Conservation (phyloP, 371 early-diverging fungal species). For the Basidiobolus meristosporus region DNA sequence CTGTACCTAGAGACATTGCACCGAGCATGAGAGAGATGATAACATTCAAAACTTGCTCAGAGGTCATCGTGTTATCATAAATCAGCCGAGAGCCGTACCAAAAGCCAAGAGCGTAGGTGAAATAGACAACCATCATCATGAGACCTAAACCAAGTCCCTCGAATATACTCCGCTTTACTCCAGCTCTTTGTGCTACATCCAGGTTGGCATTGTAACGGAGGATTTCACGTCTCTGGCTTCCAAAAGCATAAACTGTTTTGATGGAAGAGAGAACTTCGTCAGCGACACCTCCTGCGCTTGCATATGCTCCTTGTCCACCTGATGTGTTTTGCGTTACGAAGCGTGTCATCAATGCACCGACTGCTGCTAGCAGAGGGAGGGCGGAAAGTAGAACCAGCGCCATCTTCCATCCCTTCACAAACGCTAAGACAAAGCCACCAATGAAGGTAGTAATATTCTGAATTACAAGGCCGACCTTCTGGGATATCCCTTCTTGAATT, state of each 20-base stretch:
- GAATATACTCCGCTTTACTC: conserved; percentile 21
- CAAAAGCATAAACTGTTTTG: conserved; percentile 75
- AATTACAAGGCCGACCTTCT: conserved; percentile 59
- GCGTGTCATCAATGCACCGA: conserved; percentile 44
- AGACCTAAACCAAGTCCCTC: conserved; percentile 33
- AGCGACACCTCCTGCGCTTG: conserved; percentile 42
- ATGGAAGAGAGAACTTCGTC: conserved; percentile 73
- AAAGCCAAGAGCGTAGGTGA: conserved; percentile 41
- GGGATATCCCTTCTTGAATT: conserved; percentile 72
- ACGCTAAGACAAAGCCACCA: conserved; percentile 76
- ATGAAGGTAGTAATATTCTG: conserved; percentile 50
- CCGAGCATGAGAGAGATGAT: conserved; percentile 27
- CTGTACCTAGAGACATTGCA: conserved; percentile 17
- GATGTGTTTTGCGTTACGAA: conserved; percentile 26
- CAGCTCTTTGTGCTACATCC: conserved; percentile 24
- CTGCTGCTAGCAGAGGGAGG: conserved; percentile 10
- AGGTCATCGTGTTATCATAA: conserved; percentile 12
- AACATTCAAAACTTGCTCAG: conserved; percentile 20
- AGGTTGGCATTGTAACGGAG: conserved; percentile 31
- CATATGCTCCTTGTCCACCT: conserved; percentile 27
- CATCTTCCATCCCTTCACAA: conserved; percentile 67
- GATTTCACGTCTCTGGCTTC: conserved; percentile 45
- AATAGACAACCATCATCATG: conserved; percentile 15
- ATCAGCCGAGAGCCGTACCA: conserved; percentile 33
- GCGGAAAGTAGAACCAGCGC: conserved; percentile 42